A percentile compares a stretch with the other conserved stretches of the same genome.
These are phyloP conservation scores for Tothia fuscella DNA, from an alignment of 2,329 filamentous ascomycete species.

Conservation along the genomic window DNA sequence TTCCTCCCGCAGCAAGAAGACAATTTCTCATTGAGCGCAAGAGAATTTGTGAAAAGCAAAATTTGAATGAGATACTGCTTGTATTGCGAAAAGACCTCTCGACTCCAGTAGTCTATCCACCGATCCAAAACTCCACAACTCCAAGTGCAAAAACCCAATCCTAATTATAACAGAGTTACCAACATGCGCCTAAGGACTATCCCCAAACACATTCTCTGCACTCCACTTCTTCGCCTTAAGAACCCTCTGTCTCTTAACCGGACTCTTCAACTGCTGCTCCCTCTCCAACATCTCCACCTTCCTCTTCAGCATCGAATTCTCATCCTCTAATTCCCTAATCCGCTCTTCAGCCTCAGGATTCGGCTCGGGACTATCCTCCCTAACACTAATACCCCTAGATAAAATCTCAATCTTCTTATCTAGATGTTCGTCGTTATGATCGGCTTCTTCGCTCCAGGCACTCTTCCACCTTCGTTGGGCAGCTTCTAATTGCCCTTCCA, in stretches of 20 bases:
- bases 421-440: constrained; percentile 70
- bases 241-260: constrained; percentile 37
- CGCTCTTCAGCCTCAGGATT: too few species aligned
- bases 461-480: constrained; percentile 75
- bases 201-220: constrained; percentile 8
- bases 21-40: too few species aligned
- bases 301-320: constrained; percentile 31
- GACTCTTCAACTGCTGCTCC: constrained; percentile 25
- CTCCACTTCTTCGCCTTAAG: constrained; percentile 38
- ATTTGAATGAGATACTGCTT: too few species aligned
- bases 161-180: too few species aligned
- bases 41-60: too few species aligned
- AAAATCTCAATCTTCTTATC: constrained; percentile 77
- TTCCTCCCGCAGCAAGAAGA: too few species aligned
- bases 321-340: constrained; percentile 30
- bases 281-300: constrained; percentile 29
- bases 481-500: constrained; percentile 62
- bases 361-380: constrained; percentile 25
- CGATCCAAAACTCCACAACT: too few species aligned
- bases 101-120: too few species aligned
- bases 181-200: constrained; percentile 4
- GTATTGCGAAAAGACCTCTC: too few species aligned
- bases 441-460: constrained; percentile 62
- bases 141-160: too few species aligned
- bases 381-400: constrained; percentile 38